Conservation (phyloP, 352 stramenopile genomes). For the Globisporangium mamillatum region DNA sequence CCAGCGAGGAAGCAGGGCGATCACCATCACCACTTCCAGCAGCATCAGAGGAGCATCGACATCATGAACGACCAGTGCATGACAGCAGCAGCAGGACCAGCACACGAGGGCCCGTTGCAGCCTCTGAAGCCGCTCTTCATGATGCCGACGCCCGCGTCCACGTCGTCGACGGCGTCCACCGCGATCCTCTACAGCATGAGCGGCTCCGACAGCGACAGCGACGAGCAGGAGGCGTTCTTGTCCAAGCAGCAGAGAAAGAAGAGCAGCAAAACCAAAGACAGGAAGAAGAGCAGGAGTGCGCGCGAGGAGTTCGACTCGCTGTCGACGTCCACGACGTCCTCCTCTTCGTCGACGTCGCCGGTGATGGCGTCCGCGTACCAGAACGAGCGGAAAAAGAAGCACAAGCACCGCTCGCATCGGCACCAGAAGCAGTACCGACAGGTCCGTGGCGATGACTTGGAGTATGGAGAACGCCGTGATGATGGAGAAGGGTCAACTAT, state of each 20-base stretch:
- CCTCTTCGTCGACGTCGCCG: neutral
- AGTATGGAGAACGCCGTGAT: neutral
- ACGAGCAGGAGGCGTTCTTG: constrained; percentile 10
- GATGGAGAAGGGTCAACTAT: neutral
- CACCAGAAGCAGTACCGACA: constrained; percentile 3
- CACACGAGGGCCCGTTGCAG: neutral
- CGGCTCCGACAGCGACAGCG: constrained; percentile 10
- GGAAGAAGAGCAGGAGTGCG: neutral
- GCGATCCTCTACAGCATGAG: constrained; percentile 7
- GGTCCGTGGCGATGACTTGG: constrained; percentile 1
- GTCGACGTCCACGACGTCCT: neutral
- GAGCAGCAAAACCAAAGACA: neutral
- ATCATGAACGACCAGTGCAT: neutral
- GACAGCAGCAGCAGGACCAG: neutral
- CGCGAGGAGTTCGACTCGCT: neutral
- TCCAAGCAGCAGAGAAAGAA: neutral
- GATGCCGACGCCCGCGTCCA: constrained; percentile 13
- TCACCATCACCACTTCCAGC: neutral
- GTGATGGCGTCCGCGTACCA: neutral
- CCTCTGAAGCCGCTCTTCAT: constrained; percentile 6
- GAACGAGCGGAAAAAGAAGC: neutral
- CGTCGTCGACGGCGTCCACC: constrained; percentile 11
- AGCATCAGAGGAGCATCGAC: neutral
- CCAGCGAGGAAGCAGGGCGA: neutral
- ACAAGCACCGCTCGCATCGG: constrained; percentile 5